phyloP scores from a whole-genome alignment of 139 green algal genomes.

The Diplosphaera chodatii region DNA sequence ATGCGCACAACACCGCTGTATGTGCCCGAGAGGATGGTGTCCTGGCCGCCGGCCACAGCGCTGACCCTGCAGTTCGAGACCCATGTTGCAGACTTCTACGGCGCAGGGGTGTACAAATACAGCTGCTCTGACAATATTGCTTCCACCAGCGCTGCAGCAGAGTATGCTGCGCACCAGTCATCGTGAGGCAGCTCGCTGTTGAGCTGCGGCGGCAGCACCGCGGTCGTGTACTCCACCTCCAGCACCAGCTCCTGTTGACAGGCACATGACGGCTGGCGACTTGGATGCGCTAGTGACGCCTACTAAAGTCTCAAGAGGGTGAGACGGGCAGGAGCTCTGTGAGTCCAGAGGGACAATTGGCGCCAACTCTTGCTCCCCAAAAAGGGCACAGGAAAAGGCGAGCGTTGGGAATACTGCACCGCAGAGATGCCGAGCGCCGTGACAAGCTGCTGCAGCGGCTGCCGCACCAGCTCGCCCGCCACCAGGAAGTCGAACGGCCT shows the following conservation, averaged over 20 bases:
- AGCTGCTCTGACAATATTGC: no score
- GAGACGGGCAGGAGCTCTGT: no score
- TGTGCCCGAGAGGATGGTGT: slow-evolving; percentile 38
- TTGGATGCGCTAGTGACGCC: no score
- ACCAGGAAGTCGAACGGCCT: slow-evolving; percentile 94
- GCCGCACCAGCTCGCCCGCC: slow-evolving; percentile 75
- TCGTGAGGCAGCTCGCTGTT: slow-evolving; percentile 56
- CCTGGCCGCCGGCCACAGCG: slow-evolving; percentile 28
- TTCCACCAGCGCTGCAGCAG: no score
- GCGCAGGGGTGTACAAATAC: neutral
- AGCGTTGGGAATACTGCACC: slow-evolving; percentile 34
- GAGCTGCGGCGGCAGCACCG: slow-evolving; percentile 69
- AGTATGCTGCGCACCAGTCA: slow-evolving; percentile 61
- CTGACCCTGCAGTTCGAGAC: slow-evolving; percentile 41
- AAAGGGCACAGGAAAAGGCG: no score
- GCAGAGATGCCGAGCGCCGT: slow-evolving; percentile 60
- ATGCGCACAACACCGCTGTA: slow-evolving; percentile 47
- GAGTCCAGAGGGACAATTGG: no score
- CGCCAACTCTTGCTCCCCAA: no score
- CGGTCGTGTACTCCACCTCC: slow-evolving; percentile 87
- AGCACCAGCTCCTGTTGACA: slow-evolving; percentile 67
- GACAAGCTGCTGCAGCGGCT: slow-evolving; percentile 74
- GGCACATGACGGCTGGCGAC: no score
- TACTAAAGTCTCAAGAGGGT: no score
- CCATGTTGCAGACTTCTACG: neutral